Evolutionary conservation across 768 basidiomycete species (phyloP), one percentile per base, ranked within the genome.

Genomic region (Lactarius hengduanensis): DNA sequence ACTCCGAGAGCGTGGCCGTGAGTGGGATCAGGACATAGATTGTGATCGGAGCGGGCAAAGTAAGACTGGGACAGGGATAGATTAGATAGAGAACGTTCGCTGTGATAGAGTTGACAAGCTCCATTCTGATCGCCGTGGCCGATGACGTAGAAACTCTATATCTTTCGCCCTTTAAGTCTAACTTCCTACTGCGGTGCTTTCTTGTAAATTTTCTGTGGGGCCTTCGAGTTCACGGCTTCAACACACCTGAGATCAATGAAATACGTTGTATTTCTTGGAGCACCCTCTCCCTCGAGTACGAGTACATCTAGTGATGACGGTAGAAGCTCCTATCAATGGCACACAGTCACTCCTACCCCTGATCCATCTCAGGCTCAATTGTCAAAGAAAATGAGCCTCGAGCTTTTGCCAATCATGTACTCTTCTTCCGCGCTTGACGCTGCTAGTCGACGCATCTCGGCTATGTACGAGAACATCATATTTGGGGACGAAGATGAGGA

Each of bases 391-490:
- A 74, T 60, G 63, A 72, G 34, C 71, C 71, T 40, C 53, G 66
- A 60, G 57, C 70, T 2, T 38, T 65, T 38, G 15, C 38, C 65
- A n/a, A 61, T 1, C 32, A 34, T 67, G 55, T 67, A 70, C 64
- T 38, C 70, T 40, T 54, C 57, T 85, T 82, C 82, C 22, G 87
- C 86, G 0, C 73, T 90, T 50, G 86, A 88, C 69, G 87, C 83
- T 4, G 89, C 88, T 9, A 89, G 83, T 72, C 79, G 80, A n/a
- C 80, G 87, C 45, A 86, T 93, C 54, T 92, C 91, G 0, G 64
- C 83, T 59, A 75, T 91, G 28, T 92, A 92, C 71, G 79, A 86
- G 71, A 89, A 90, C 62, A 80, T 86, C 34, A 88, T 90, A n/a
- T 91, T 91, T 68, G 77, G 81, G 54, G 81, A 84, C 18, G 67